Conservation (phyloP, 495 filamentous ascomycete species). For the Daldinia decipiens region DNA sequence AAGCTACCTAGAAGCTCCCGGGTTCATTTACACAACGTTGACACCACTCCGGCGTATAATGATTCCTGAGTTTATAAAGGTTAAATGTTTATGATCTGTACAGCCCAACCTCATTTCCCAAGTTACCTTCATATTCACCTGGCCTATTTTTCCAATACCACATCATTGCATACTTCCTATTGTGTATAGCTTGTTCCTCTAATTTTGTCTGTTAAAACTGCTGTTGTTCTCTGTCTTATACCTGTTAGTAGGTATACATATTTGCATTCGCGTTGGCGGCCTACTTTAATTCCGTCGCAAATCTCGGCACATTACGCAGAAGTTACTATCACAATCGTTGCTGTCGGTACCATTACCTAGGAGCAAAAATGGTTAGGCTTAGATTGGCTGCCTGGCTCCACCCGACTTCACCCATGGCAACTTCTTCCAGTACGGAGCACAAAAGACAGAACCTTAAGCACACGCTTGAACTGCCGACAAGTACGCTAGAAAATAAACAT, state of each 20-base stretch:
- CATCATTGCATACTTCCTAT: constrained; percentile 10
- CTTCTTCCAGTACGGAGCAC: constrained; percentile 35
- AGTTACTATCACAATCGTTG: constrained; percentile 26
- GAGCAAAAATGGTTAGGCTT: constrained; percentile 50
- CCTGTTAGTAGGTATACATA: constrained; percentile 8
- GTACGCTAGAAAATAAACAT: constrained; percentile 15
- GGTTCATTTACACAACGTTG: constrained; percentile 25
- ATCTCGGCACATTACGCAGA: background rate
- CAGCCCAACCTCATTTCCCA: constrained; percentile 7
- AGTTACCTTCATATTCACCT: background rate
- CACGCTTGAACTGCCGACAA: constrained; percentile 12
- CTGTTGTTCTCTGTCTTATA: constrained; percentile 6
- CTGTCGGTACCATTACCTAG: background rate
- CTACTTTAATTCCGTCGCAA: constrained; percentile 17
- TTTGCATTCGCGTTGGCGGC: constrained; percentile 20
- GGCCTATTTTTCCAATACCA: constrained; percentile 1
- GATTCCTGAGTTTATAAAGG: background rate
- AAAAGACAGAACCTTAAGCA: constrained; percentile 47
- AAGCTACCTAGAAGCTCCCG: constrained; percentile 2
- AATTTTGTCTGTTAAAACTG: constrained; percentile 1
- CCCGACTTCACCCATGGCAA: constrained; percentile 37
- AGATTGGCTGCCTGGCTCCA: constrained; percentile 50
- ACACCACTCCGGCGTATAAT: constrained; percentile 25
- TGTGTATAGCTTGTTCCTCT: constrained; percentile 28
- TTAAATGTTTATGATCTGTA: background rate